These are phyloP conservation scores for Phialophora tarda DNA, from an alignment of 2,329 filamentous ascomycete genomes.

Conservation along the genomic window DNA sequence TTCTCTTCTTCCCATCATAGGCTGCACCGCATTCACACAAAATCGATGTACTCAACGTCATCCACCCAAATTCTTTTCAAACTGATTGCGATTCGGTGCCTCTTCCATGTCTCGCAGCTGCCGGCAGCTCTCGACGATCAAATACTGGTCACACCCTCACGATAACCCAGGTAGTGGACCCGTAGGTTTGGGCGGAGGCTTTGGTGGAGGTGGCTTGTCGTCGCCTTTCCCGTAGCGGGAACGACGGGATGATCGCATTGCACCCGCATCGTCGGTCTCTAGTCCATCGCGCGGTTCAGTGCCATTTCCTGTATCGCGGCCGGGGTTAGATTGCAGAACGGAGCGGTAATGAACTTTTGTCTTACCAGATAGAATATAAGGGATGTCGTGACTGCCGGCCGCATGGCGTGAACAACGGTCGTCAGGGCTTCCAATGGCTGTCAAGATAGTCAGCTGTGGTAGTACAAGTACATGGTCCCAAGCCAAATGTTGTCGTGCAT, in stretches of 20 bases:
- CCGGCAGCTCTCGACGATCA: neutral
- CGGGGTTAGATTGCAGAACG: neutral
- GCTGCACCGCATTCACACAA: neutral
- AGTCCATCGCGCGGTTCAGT: neutral
- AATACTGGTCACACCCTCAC: neutral
- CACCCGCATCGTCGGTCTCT: neutral
- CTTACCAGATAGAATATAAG: neutral
- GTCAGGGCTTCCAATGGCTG: neutral
- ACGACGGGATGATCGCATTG: neutral
- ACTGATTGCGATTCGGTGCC: neutral
- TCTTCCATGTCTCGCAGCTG: neutral
- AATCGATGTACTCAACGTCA: neutral
- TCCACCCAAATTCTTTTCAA: neutral
- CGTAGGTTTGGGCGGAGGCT: slow-evolving; percentile 24
- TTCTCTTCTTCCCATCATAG: neutral
- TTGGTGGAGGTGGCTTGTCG: slow-evolving; percentile 21
- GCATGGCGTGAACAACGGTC: neutral
- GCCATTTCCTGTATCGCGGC: neutral
- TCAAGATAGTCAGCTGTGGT: neutral
- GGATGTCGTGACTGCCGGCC: neutral
- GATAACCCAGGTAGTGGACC: slow-evolving; percentile 29
- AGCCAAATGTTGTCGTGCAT: slow-evolving; percentile 16
- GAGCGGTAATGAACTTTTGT: neutral
- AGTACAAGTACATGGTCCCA: neutral
- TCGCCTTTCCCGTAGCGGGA: slow-evolving; percentile 1